These are phyloP conservation scores for Malus orientalis DNA, from an alignment of 306 rosid species.

Conservation along the genomic window DNA sequence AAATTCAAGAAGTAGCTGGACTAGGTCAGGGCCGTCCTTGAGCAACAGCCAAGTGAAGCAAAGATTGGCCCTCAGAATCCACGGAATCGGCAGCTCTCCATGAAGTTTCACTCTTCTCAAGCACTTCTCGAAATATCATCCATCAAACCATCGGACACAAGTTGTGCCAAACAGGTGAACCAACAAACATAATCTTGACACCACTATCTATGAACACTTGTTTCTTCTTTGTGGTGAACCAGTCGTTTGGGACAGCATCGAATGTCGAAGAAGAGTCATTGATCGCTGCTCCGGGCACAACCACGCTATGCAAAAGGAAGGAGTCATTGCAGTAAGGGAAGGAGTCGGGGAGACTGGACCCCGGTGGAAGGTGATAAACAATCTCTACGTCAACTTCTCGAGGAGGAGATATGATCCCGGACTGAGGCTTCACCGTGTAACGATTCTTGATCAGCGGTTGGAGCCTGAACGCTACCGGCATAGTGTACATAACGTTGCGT, in stretches of 20 bases:
- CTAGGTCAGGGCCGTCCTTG: conserved; percentile 53
- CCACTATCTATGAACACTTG: conserved; percentile 77
- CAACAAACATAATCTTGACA: conserved; percentile 60
- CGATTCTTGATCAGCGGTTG: conserved; percentile 56
- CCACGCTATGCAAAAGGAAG: conserved; percentile 72
- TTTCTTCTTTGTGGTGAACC: conserved; percentile 71
- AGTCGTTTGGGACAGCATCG: conserved; percentile 64
- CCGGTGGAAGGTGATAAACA: conserved; percentile 44
- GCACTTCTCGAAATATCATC: conserved; percentile 58
- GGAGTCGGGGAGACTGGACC: conserved; percentile 42
- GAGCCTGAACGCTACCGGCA: conserved; percentile 85
- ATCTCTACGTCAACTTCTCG: conserved; percentile 49
- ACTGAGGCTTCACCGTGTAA: conserved; percentile 56
- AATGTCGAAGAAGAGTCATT: conserved; percentile 54
- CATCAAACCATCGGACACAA: conserved; percentile 50
- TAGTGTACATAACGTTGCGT: conserved; percentile 83
- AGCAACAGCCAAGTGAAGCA: conserved; percentile 55
- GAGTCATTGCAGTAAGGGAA: conserved; percentile 59
- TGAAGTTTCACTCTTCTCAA: conserved; percentile 48
- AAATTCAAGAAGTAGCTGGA: conserved; percentile 67
- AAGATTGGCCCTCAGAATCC: conserved; percentile 45
- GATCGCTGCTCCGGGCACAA: conserved; percentile 70
- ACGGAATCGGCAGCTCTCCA: conserved; percentile 51
- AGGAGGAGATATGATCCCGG: conserved; percentile 80
- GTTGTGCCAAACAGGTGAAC: conserved; percentile 52